Base-by-base conservation (phyloP, 805 yeast genomes). In the Tetrapisispora taiwanensis region DNA sequence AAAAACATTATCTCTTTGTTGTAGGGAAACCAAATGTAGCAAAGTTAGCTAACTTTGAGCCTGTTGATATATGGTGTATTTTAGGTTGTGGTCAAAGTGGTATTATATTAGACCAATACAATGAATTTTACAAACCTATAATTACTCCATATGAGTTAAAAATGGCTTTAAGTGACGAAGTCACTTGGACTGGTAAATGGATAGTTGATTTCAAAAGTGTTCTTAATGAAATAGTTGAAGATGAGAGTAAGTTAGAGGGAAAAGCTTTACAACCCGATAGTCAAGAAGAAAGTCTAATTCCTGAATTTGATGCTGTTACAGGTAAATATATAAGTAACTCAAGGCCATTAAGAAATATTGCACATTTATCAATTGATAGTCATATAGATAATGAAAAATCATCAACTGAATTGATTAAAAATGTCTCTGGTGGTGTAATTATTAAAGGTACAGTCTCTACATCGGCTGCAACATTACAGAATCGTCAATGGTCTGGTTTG, bases 21-120 rank as follows among this genome's bases (percentile, higher is more conserved):
- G 97, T 92, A 4, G 98, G 98, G 10, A 92, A 92, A 62, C 97
- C 97, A 9, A 92, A 92, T 57, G 97, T 92, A 17, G 95, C 98
- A 22, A 92, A 92, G 57, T 69, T 92, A 42, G 98, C 97, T 9
- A 92, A 92, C 61, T 92, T 92, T 59, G 98, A 90, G 49, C 80
- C 78, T n/a, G 76, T 92, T 13, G 97, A 92, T 53, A 74, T 85
- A 19, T 92, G 98, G 97, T 89, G 95, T 56, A 76, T 92, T 12
- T 64, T 92, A 13, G 98, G 98, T 0, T 92, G 98, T 61, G 88
- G 94, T 10, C 87, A 88, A 53, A 89, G 94, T 43, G 98, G 98
- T 5, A 81, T 90, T 20, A 79, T 90, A 31, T 62, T 92, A 13
- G 95, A 90, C 60, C 77, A 80, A 45, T 68, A 67, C 39, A 84